Conservation (phyloP, 139 green algal species). For the Monoraphidium neglectum region DNA sequence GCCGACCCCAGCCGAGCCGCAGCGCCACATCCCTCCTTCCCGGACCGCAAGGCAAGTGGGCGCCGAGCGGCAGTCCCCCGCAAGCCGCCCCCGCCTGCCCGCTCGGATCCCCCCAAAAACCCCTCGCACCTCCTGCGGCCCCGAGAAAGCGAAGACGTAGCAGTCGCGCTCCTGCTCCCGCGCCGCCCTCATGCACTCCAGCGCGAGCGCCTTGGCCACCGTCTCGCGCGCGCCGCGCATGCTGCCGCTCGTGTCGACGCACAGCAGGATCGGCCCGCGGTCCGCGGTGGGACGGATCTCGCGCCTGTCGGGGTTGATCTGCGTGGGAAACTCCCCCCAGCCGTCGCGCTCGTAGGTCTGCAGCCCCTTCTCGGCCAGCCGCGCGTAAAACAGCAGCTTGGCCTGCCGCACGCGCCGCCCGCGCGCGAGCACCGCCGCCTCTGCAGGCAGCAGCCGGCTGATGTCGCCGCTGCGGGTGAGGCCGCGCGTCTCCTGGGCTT, state of each 20-base stretch:
- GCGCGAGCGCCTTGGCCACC: constrained; percentile 82
- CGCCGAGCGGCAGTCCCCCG: neutral
- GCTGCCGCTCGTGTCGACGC: constrained; percentile 83
- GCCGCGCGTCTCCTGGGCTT: constrained; percentile 86
- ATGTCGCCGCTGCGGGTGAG: constrained; percentile 88
- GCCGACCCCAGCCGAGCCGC: too few relatives aligned
- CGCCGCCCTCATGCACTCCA: constrained; percentile 68
- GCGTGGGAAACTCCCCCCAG: constrained; percentile 82
- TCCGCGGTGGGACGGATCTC: constrained; percentile 70
- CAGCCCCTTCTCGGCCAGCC: constrained; percentile 83
- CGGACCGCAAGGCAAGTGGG: neutral
- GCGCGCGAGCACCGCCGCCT: constrained; percentile 67
- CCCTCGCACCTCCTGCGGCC: constrained; percentile 60
- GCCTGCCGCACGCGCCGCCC: constrained; percentile 71
- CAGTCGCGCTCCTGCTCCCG: constrained; percentile 78
- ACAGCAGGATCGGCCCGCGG: constrained; percentile 89
- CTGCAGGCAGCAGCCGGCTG: constrained; percentile 74
- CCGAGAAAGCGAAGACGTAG: constrained; percentile 88
- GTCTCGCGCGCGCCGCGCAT: constrained; percentile 68
- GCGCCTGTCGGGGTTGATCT: constrained; percentile 64
- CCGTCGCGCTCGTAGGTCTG: constrained; percentile 87
- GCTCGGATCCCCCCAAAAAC: neutral
- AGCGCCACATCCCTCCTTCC: too few relatives aligned
- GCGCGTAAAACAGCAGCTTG: constrained; percentile 87
- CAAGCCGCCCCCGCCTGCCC: too few relatives aligned